Conservation (phyloP, 257 asterid species). For the Solanum lignicaule region DNA sequence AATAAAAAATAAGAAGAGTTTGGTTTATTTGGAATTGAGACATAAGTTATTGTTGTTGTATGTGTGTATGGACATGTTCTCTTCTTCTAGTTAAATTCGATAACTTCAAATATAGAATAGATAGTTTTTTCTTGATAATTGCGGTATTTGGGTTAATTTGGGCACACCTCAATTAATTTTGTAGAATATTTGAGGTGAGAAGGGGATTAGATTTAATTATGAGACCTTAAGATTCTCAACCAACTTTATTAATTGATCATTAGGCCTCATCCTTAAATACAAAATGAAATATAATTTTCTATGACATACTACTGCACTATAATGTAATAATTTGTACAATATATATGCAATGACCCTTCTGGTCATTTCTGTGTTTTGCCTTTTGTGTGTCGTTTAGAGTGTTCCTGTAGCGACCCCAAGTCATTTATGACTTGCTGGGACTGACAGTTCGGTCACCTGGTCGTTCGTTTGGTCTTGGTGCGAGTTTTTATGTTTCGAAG, state of each 20-base stretch:
- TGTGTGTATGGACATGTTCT: neutral
- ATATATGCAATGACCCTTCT: no score
- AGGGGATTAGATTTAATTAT: neutral
- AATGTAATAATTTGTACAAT: neutral
- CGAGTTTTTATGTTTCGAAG: no score
- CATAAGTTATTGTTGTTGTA: neutral
- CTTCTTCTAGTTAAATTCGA: neutral
- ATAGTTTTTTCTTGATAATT: neutral
- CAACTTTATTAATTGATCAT: neutral
- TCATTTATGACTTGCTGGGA: no score
- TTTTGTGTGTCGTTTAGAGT: no score
- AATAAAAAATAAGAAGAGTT: accelerated
- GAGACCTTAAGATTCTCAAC: neutral
- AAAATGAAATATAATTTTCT: neutral
- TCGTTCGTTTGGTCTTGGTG: no score
- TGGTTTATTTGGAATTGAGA: neutral
- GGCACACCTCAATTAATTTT: neutral
- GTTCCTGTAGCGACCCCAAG: no score
- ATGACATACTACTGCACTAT: neutral
- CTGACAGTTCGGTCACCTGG: no score
- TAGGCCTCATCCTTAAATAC: neutral
- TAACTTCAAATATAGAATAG: neutral
- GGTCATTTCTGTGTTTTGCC: no score
- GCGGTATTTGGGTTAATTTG: neutral
- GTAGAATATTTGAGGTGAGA: neutral